phyloP scores from a whole-genome alignment of 1,139 yeast genomes.

The Protomyces inundatus region DNA sequence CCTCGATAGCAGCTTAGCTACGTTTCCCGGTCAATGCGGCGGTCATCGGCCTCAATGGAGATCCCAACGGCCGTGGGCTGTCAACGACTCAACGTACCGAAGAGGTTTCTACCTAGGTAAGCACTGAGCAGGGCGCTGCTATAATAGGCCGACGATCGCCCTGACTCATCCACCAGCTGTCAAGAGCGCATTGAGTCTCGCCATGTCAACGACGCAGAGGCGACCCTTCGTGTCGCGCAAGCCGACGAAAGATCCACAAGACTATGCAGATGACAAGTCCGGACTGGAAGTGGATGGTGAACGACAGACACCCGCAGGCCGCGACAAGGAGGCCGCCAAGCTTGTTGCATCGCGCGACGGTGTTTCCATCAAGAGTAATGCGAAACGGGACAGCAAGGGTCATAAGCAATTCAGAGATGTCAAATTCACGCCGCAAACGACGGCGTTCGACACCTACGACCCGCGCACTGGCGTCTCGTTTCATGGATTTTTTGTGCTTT shows the following conservation, averaged over 20 bases:
- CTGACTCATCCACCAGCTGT: too few species aligned
- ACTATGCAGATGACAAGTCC: background rate
- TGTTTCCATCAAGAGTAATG: background rate
- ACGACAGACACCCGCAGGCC: background rate
- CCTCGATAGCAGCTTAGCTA: too few species aligned
- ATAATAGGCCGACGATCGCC: too few species aligned
- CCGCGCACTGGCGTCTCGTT: constrained; percentile 15
- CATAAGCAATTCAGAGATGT: constrained; percentile 14
- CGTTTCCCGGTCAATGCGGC: too few species aligned
- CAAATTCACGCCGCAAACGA: constrained; percentile 12
- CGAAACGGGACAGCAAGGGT: background rate
- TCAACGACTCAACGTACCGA: too few species aligned
- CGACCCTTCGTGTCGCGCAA: constrained; percentile 20
- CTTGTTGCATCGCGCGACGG: background rate
- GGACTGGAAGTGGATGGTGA: background rate
- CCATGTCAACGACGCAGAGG: background rate
- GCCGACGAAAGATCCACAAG: constrained; percentile 22
- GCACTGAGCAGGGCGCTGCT: too few species aligned
- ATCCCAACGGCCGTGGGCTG: too few species aligned
- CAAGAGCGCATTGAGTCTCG: too few species aligned
- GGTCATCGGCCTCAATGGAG: too few species aligned
- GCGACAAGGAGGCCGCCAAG: constrained; percentile 1
- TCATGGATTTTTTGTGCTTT: constrained; percentile 25
- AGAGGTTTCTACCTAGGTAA: too few species aligned
- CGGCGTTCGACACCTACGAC: constrained; percentile 21